phyloP scores from a whole-genome alignment of 345 rosid species.

The Rhizophora apiculata region DNA sequence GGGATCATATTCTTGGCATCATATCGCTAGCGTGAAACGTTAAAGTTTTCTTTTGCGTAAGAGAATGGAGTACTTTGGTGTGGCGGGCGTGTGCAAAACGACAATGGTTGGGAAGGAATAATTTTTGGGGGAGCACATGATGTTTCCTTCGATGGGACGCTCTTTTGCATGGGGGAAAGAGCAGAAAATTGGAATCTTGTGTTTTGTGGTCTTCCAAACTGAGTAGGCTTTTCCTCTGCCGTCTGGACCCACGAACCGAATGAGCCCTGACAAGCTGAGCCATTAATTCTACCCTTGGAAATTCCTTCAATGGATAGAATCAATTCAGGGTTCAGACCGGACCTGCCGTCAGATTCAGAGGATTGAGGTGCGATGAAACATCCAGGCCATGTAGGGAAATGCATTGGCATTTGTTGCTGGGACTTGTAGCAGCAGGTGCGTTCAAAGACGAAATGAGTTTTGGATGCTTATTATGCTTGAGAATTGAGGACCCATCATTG shows the following conservation, averaged over 20 bases:
- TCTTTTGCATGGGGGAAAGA: slow-evolving; percentile 6
- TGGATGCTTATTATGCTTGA: too few relatives aligned
- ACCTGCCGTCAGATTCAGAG: too few relatives aligned
- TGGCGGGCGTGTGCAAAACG: slow-evolving; percentile 23
- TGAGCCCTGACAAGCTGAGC: neutral
- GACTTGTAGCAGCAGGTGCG: too few relatives aligned
- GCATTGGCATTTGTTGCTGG: too few relatives aligned
- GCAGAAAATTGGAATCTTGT: neutral
- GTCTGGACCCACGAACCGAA: neutral
- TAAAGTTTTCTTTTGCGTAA: slow-evolving; percentile 14
- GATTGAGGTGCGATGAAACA: too few relatives aligned
- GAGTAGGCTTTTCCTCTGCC: too few relatives aligned
- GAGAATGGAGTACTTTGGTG: slow-evolving; percentile 15
- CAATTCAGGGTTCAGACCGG: too few relatives aligned
- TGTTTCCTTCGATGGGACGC: neutral
- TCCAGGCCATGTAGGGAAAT: too few relatives aligned
- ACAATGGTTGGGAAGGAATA: slow-evolving; percentile 35
- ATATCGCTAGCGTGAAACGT: too few relatives aligned
- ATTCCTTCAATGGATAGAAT: too few relatives aligned
- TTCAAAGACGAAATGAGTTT: too few relatives aligned
- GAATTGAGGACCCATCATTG: too few relatives aligned
- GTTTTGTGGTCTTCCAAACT: neutral
- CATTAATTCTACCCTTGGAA: neutral
- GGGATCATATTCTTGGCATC: slow-evolving; percentile 14
- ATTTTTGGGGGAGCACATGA: slow-evolving; percentile 21